phyloP scores from a whole-genome alignment of 148 eudicot genomes.

The Salicornia ramosissima region DNA sequence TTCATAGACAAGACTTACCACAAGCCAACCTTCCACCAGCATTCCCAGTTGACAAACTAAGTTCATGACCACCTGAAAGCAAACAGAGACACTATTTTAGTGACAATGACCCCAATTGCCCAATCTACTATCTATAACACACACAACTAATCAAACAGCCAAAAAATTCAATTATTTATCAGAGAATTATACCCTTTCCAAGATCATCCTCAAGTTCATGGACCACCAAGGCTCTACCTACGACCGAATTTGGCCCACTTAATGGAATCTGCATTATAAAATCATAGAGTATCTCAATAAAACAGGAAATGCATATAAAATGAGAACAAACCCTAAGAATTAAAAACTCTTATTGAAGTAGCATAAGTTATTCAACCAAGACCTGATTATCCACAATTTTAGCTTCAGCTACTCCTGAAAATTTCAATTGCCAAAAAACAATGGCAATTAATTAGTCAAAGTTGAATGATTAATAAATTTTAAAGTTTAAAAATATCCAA shows the following conservation, averaged over 20 bases:
- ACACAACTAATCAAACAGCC: background rate
- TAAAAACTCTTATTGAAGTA: background rate
- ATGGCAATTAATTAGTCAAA: slow-evolving; percentile 3
- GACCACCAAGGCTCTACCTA: slow-evolving; percentile 91
- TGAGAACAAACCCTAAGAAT: background rate
- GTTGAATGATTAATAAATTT: background rate
- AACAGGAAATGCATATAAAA: background rate
- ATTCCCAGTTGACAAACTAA: slow-evolving; percentile 87
- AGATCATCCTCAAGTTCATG: slow-evolving; percentile 96
- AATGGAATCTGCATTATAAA: slow-evolving; percentile 64
- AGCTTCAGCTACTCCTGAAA: slow-evolving; percentile 87
- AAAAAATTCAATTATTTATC: background rate
- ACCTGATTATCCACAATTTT: slow-evolving; percentile 85
- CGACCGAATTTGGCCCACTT: slow-evolving; percentile 75
- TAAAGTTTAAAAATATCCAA: background rate
- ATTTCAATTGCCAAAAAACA: slow-evolving; percentile 23
- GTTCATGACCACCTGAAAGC: slow-evolving; percentile 87
- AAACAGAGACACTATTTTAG: slow-evolving; percentile 12
- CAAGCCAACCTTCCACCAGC: slow-evolving; percentile 98
- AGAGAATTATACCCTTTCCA: slow-evolving; percentile 68
- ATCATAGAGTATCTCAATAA: background rate
- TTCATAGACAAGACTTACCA: slow-evolving; percentile 48
- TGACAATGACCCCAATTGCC: too few species aligned
- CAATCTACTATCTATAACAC: background rate
- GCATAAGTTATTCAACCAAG: background rate